Evolutionary conservation across 1,284 basidiomycete genomes (phyloP), one percentile per base, ranked within the genome.

Genomic region (Leccinum solheimii): DNA sequence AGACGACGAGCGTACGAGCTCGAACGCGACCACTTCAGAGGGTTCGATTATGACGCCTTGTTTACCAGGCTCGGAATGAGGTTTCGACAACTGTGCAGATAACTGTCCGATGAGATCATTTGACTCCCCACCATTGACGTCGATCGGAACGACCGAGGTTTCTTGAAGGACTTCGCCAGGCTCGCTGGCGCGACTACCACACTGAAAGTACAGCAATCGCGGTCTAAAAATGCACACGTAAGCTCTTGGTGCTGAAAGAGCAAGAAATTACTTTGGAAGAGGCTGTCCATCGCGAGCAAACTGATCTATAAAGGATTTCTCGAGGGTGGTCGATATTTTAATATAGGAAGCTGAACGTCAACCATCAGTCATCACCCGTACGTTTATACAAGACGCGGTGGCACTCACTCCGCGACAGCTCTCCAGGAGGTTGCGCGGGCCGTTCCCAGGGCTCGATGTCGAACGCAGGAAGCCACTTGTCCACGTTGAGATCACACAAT

Each of bases 101-200:
- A 91, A 80, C 57, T 83, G 81, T 8, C 84, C 80, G 26, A 88
- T 74, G 38, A 91, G 81, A 66, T 90, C 85, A 66, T 83, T 84
- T 7, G 76, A 73, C 2, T 76, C 75, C 3, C 73, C 68, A 21
- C 69, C 72, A 21, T 74, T 73, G 56, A 82, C 71, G 38, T 76
- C 74, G 21, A 83, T 79, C 23, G 73, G 76, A 23, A 82, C 78
- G 40, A 79, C 72, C 9, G 76, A 71, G 3, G 76, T 76, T 61
- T 80, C 79, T 49, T 71, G 72, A n/a, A 69, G 65, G 13, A 72
- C 65, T 38, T 69, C 64, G 5, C 68, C 68, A 1, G 72, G 72
- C 55, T 77, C 74, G n/a, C 69, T 66, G 51, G 74, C 66, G 52
- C 71, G 68, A 32, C 69, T 64, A 4, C 80, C 78, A 57, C 79